phyloP scores from a whole-genome alignment of 768 basidiomycete species.

The Auriscalpium microsporum region DNA sequence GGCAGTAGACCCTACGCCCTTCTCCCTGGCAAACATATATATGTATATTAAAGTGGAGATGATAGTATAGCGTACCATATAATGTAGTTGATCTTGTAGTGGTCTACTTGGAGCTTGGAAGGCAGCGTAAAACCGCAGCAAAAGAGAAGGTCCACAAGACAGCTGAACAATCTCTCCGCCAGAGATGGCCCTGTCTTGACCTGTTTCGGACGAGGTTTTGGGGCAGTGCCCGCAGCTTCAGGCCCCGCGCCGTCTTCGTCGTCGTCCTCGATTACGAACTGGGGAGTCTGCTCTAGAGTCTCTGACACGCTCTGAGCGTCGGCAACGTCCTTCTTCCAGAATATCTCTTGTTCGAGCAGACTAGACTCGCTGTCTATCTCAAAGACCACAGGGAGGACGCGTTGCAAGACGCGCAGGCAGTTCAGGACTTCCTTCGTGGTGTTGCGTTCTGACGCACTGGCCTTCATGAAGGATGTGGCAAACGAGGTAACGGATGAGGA shows the following conservation, averaged over 20 bases:
- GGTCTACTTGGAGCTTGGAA: slow-evolving; percentile 62
- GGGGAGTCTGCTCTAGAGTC: slow-evolving; percentile 28
- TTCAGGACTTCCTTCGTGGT: slow-evolving; percentile 85
- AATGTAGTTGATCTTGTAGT: slow-evolving; percentile 76
- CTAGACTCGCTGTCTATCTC: slow-evolving; percentile 67
- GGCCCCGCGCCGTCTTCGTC: slow-evolving; percentile 40
- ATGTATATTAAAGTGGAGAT: neutral
- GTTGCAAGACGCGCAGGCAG: slow-evolving; percentile 82
- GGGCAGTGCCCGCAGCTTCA: neutral
- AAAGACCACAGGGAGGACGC: slow-evolving; percentile 86
- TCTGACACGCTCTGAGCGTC: slow-evolving; percentile 23
- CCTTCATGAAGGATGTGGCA: slow-evolving; percentile 63
- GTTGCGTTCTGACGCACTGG: slow-evolving; percentile 46
- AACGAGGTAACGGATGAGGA: slow-evolving; percentile 54
- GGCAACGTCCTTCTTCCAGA: slow-evolving; percentile 59
- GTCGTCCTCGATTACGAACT: slow-evolving; percentile 89
- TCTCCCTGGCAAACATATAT: slow-evolving; percentile 56
- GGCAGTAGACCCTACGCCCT: slow-evolving; percentile 83
- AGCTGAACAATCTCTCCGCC: slow-evolving; percentile 71
- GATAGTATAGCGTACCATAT: slow-evolving; percentile 60
- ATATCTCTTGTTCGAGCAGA: slow-evolving; percentile 65
- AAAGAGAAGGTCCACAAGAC: slow-evolving; percentile 80
- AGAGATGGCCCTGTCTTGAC: slow-evolving; percentile 61
- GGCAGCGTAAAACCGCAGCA: slow-evolving; percentile 93
- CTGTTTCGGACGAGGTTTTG: slow-evolving; percentile 19